Conservation (phyloP, 345 rosid species). For the Citrus mangshanensis region DNA sequence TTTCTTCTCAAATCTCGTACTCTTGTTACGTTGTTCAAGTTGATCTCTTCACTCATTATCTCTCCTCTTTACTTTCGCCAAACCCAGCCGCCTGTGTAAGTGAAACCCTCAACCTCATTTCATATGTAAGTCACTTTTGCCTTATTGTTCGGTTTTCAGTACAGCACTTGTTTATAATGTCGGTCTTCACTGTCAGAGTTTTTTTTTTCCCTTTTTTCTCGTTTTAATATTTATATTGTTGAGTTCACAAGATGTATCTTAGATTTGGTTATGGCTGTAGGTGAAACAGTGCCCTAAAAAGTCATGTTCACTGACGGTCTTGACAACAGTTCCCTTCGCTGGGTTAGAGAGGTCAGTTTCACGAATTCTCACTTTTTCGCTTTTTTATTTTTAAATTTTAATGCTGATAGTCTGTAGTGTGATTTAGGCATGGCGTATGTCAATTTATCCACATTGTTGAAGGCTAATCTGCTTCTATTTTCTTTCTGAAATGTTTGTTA, state of each 20-base stretch:
- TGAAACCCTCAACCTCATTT: slow-evolving; percentile 5
- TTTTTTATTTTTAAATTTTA: neutral
- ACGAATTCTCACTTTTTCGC: neutral
- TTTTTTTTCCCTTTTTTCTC: neutral
- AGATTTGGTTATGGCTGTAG: neutral
- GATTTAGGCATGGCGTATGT: neutral
- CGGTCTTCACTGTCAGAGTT: too few relatives aligned
- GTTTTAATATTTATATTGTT: neutral
- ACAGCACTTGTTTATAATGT: neutral
- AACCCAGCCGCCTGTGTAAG: slow-evolving; percentile 6
- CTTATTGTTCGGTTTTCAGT: neutral
- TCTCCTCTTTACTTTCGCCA: neutral
- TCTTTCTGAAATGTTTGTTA: neutral
- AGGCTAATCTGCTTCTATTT: neutral
- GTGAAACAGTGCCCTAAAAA: neutral
- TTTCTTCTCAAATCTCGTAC: slow-evolving; percentile 9
- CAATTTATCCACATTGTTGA: neutral
- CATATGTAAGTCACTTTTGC: slow-evolving; percentile 17
- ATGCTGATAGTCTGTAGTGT: neutral
- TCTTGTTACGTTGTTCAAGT: slow-evolving; percentile 8
- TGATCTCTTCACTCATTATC: slow-evolving; percentile 18
- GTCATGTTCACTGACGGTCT: slow-evolving; percentile 53
- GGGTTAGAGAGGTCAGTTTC: slow-evolving; percentile 47
- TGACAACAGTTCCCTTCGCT: slow-evolving; percentile 41
- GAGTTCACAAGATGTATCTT: neutral